Evolutionary conservation across 768 basidiomycete genomes (phyloP).

Genomic region (Cubamyces lactineus): DNA sequence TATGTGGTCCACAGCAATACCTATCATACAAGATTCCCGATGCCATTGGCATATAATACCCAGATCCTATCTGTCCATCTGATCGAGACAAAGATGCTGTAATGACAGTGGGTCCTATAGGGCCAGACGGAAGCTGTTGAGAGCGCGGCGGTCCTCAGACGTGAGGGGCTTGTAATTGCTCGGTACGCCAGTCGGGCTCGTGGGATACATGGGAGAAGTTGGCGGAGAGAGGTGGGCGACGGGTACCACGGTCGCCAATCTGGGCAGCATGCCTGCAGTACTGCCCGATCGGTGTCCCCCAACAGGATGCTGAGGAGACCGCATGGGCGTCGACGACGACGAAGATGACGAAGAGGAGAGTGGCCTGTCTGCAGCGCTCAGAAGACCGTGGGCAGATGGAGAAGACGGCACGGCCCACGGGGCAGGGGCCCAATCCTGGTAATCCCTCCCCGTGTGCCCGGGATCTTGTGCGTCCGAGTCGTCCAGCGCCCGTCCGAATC

Average conservation of each 20-base stretch:
- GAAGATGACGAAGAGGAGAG: conserved; percentile 28
- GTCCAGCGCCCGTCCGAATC: conserved; percentile 32
- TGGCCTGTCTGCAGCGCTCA: conserved; percentile 14
- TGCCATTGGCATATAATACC: not conserved
- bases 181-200: conserved; percentile 21
- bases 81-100: not conserved
- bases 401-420: conserved; percentile 28
- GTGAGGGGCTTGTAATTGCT: conserved; percentile 37
- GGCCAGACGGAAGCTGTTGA: conserved; percentile 40
- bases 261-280: conserved; percentile 27
- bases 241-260: conserved; percentile 34
- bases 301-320: conserved; percentile 12
- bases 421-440: conserved; percentile 28
- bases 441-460: conserved; percentile 27
- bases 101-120: conserved; percentile 24
- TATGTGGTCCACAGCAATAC: not conserved
- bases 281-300: conserved; percentile 5
- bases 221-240: conserved; percentile 26
- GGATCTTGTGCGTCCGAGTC: conserved; percentile 32
- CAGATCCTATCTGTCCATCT: conserved; percentile 5
- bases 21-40: conserved; percentile 9
- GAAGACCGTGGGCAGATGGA: conserved; percentile 4
- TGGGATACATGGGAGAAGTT: conserved; percentile 26
- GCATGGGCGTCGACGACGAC: conserved; percentile 17
- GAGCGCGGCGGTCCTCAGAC: conserved; percentile 39